Base-by-base conservation (phyloP, 208 protist species). In the Crithidia mellificae region DNA sequence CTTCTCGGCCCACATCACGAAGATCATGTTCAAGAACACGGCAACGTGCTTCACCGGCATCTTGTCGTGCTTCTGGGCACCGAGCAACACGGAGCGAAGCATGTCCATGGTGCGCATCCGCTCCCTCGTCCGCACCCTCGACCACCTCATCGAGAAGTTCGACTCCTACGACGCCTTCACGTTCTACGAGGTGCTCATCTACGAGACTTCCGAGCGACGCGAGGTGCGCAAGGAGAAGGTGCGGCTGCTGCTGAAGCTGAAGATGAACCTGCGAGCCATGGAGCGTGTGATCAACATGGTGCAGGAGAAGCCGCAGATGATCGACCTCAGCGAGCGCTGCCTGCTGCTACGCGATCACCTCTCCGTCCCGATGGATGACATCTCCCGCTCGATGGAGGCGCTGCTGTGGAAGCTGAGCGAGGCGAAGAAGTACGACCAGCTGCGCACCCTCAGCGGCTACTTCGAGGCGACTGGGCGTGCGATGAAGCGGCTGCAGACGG, bases 81-180 rank as follows among this genome's bases (percentile, higher is more conserved):
- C 79, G 22, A 85, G 85, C 29, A 96, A 93, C 73, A 81, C 93
- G 66, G 77, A 88, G 74, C 81, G 91, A 20, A 93, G 90, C 76
- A 90, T 94, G 80, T 78, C 85, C 22, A 92, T 92, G 83, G 89
- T 87, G 50, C 93, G 92, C 65, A 85, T 93, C 57, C 75, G 77
- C 17, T 72, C 81, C 62, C 84, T 93, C 78, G 89, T 76, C 15
- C 62, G 74, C 47, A 83, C 83, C 12, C 81, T 95, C 25, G 87
- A 95, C 69, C 46, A 77, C 24, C 53, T 84, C 49, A 61, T 93
- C n/a, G 59, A 78, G 24, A 58, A 58, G 27, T 92, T 92, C 56
- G 73, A 92, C 75, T 56, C 75, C 58, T 63, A 67, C 57, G 85
- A 95, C 67, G 77, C 74, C 49, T 79, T 91, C 68, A 86, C 90